Evolutionary conservation across 2,329 filamentous ascomycete genomes (phyloP).

Genomic region (Fusarium nodosum): DNA sequence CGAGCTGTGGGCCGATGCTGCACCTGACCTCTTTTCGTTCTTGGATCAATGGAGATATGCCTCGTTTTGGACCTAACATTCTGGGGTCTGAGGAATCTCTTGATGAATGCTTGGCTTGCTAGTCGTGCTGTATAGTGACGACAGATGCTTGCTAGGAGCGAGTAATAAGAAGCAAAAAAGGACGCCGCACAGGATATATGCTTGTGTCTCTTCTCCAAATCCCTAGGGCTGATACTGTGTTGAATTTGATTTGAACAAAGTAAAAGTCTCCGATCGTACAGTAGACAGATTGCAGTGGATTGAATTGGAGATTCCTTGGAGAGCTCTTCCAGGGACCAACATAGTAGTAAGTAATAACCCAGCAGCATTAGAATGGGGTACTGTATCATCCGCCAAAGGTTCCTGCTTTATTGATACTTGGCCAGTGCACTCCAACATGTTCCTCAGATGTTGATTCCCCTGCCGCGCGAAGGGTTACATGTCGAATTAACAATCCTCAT

Average conservation of each 20-base stretch:
- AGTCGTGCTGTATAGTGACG: constrained; percentile 36
- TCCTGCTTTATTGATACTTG: constrained; percentile 4
- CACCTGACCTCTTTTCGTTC: constrained; percentile 47
- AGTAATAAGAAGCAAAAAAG: constrained; percentile 15
- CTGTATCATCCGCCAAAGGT: constrained; percentile 4
- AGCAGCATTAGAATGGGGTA: constrained; percentile 7
- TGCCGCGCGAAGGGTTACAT: constrained; percentile 35
- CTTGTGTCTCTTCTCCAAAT: constrained; percentile 41
- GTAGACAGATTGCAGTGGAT: constrained; percentile 1
- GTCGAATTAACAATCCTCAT: constrained; percentile 32
- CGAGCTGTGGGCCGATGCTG: constrained; percentile 45
- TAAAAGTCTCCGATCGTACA: constrained; percentile 24
- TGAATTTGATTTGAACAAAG: constrained; percentile 22
- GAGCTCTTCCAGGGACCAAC: background rate
- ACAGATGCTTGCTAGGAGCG: constrained; percentile 15
- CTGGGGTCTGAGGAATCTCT: constrained; percentile 36
- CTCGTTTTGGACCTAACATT: constrained; percentile 42
- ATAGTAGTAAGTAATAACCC: background rate
- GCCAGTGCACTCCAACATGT: background rate
- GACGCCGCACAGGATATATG: background rate
- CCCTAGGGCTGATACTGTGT: constrained; percentile 37
- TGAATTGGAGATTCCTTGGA: constrained; percentile 34
- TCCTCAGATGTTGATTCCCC: constrained; percentile 28
- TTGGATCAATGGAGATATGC: constrained; percentile 46
- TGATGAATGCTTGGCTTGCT: constrained; percentile 20